Evolutionary conservation across 768 basidiomycete species (phyloP), one percentile per base, ranked within the genome.

Genomic region (Solioccasus polychromus): DNA sequence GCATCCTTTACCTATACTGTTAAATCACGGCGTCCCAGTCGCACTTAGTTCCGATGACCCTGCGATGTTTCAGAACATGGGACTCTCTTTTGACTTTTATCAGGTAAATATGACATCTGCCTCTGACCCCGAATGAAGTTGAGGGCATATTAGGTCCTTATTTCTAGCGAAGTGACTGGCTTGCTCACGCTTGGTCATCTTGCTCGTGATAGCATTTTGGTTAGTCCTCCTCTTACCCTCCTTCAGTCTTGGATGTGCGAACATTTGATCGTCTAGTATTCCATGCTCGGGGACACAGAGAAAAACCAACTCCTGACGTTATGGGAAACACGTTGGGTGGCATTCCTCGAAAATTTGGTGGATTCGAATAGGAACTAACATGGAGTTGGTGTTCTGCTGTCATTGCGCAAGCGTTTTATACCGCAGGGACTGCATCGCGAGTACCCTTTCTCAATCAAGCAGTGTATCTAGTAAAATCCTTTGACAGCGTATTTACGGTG

Each of bases 21-120:
- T 90, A 39, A 89, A 85, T 60, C 72, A 87, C 48, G 85, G 86
- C 1, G 74, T 89, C 8, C 81, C 83, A 3, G 81, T 90, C 7
- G 79, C 78, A 0, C 71, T 90, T 3, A 78, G 75, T 56, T 86
- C 82, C 6, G 88, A 90, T 55, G 88, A 90, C 55, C 88, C 88
- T 4, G 71, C 85, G 0, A 72, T 83, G 19, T 90, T 91, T 54
- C 84, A 85, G 12, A 86, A 85, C 52, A 80, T 83, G 78, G 86
- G 86, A 0, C 70, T 90, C 5, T 81, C 83, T 0, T 90, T 77
- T 58, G 88, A 90, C 63, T 89, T 81, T 61, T 90, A 76, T 63
- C 88, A 89, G 71, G 85, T 80, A 52, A 48, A 58, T 18, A 24
- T 2, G 25, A 35, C 15, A 23, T 26, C 23, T 2, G n/a, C 35